Evolutionary conservation across 768 basidiomycete genomes (phyloP), one percentile per base, ranked within the genome.

Genomic region (Lactarius sanguifluus): DNA sequence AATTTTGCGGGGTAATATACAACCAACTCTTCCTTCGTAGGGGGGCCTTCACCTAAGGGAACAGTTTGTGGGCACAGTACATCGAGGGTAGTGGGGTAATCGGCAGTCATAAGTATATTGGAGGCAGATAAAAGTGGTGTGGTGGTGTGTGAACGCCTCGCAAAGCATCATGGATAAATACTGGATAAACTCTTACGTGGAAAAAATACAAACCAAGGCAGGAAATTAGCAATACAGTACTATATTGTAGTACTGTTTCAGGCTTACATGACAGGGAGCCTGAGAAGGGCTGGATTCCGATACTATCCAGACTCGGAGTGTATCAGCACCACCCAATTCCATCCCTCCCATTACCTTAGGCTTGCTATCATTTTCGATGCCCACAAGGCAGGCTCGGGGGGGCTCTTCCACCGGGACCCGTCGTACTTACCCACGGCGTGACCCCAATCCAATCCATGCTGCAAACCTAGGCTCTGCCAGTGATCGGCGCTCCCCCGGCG

Each of bases 1-100:
- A 91, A 91, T 68, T 83, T 86, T 5, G 88, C 81, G 16, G 91
- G 91, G 72, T 93, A 93, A 72, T 90, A 77, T 1, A 76, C 80
- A 9, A 85, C 74, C 7, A 93, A 76, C 70, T 93, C 91, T 60
- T 86, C 86, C 43, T 75, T 77, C 1, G 89, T 90, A 15, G 91
- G 91, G 25, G 81, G 86, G 0, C 91, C 90, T n/a, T 78, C 79
- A 13, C 82, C 73, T 38, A 84, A 73, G 7, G 81, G 76, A 6
- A 85, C 81, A 16, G 70, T 64, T 16, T 71, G 68, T 12, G 56
- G 34, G 15, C 57, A 57, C 30, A 45, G 10, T 10, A 30, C 18
- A 10, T 58, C 50, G 7, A 25, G 10, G n/a, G 56, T 34, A 8
- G 38, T 2, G 36, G 36, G 36, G 36, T 12, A 38, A 40, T 16